Evolutionary conservation across 331 rosid species (phyloP), one percentile per base, ranked within the genome.

Genomic region (Arachis monticola): DNA sequence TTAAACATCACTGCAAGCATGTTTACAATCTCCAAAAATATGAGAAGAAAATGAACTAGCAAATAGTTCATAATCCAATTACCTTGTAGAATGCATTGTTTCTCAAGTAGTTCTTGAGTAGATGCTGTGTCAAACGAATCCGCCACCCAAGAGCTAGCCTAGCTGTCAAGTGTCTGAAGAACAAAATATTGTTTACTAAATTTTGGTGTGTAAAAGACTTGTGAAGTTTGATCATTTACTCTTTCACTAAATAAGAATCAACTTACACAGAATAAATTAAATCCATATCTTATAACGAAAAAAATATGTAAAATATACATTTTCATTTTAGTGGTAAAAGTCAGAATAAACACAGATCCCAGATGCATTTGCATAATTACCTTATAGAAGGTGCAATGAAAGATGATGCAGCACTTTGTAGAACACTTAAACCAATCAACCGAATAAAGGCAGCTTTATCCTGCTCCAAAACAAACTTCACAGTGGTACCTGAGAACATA

Each of bases 51-150:
- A 50, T 30, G 7, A 84, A 41, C 8, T 58, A 50, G 50, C n/a
- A 17, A 74, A 78, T 64, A 79, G n/a, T 45, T 76, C 67, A 62
- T 27, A 73, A 73, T 75, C 64, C 70, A 41, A 40, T 65, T 82
- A 95, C 99, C 99, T 95, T 95, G 83, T 95, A 95, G 81, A 95
- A 92, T 22, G 97, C 97, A 82, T 95, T 95, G 80, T 83, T 90
- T 88, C 86, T 85, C 90, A 90, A 81, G 79, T 95, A 95, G 77
- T 85, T 87, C 72, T 88, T 89, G 51, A 92, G 88, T 61, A 95
- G 88, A 85, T 95, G 97, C 66, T 90, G 87, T 22, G 99, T 95
- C 91, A 95, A 88, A 57, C 97, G 93, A 75, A 90, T 90, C 85
- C 99, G 88, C 97, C 99, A 92, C 69, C 97, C 97, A 71, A 95